A percentile compares a stretch with the other conserved stretches of the same genome.
Evolutionary conservation across 2,329 filamentous ascomycete genomes (phyloP).

Genomic region (Boeremia exigua): DNA sequence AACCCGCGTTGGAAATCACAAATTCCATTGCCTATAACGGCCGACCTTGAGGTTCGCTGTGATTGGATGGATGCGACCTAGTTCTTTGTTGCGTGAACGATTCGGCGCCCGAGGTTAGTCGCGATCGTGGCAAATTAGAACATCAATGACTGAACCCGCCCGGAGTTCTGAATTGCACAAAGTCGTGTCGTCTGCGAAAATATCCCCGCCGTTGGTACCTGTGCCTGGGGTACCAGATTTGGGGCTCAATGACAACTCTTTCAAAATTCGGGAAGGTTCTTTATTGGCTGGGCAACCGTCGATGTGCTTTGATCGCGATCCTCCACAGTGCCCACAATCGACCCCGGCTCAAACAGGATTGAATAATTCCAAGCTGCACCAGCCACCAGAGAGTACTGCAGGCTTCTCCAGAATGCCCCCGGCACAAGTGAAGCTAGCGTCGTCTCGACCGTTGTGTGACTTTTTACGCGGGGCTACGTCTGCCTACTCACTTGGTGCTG

Average conservation of each 20-base stretch:
- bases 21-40: conserved; percentile 12
- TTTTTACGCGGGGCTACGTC: conserved; percentile 2
- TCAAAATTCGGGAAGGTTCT: background rate
- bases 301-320: conserved; percentile 7
- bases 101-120: conserved; percentile 1
- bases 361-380: background rate
- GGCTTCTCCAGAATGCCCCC: conserved; percentile 3
- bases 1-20: conserved; percentile 11
- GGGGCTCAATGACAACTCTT: background rate
- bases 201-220: conserved; percentile 3
- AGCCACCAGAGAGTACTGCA: conserved; percentile 3
- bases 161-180: conserved; percentile 4
- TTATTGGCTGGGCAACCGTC: conserved; percentile 8
- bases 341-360: conserved; percentile 3
- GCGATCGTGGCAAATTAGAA: conserved; percentile 1
- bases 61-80: background rate
- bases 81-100: background rate
- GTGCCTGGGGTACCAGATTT: conserved; percentile 1
- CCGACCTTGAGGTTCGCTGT: background rate
- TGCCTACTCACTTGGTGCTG: background rate
- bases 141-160: conserved; percentile 3
- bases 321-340: conserved; percentile 3
- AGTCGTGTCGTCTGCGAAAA: conserved; percentile 12
- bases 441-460: background rate
- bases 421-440: background rate